These are phyloP conservation scores for Collariella sp. DNA, from an alignment of 495 filamentous ascomycete species.

Conservation along the genomic window DNA sequence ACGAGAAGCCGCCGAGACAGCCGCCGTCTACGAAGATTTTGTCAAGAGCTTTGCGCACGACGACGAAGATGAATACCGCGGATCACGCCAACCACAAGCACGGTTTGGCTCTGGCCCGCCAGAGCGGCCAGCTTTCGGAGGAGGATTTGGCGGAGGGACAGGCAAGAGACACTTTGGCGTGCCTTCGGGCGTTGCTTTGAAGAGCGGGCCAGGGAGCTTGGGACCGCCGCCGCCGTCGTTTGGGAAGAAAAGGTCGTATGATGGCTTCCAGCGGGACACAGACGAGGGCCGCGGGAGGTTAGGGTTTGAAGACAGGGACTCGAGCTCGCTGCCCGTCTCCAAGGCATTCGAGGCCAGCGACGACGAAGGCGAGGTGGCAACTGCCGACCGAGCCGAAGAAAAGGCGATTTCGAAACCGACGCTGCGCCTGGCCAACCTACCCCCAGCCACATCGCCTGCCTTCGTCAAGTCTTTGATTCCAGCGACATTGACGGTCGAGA, in stretches of 20 bases:
- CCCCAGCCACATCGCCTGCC: slow-evolving; percentile 58
- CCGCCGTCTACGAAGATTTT: slow-evolving; percentile 83
- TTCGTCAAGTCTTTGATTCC: slow-evolving; percentile 68
- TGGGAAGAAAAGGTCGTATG: slow-evolving; percentile 39
- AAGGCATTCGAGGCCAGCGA: slow-evolving; percentile 40
- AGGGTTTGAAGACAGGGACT: slow-evolving; percentile 31
- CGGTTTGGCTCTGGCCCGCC: slow-evolving; percentile 33
- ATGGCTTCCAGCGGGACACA: slow-evolving; percentile 29
- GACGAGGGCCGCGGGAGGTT: slow-evolving; percentile 28
- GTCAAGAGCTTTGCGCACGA: slow-evolving; percentile 84
- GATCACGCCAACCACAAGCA: slow-evolving; percentile 16
- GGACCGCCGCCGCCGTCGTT: slow-evolving; percentile 52
- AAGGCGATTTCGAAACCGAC: slow-evolving; percentile 79
- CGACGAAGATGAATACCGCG: slow-evolving; percentile 29
- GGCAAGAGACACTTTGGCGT: slow-evolving; percentile 42
- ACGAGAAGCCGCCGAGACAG: slow-evolving; percentile 81
- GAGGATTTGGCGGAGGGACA: slow-evolving; percentile 31
- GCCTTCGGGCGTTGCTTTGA: slow-evolving; percentile 27
- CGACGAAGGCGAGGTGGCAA: slow-evolving; percentile 32
- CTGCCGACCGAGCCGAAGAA: slow-evolving; percentile 48
- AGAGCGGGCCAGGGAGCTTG: slow-evolving; percentile 69
- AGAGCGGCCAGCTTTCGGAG: slow-evolving; percentile 26
- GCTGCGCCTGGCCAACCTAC: slow-evolving; percentile 57
- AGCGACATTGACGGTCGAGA: slow-evolving; percentile 59
- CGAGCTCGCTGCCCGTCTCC: slow-evolving; percentile 24